Base-by-base conservation (phyloP, 2,329 filamentous ascomycete species). In the Cladosporium phlei region DNA sequence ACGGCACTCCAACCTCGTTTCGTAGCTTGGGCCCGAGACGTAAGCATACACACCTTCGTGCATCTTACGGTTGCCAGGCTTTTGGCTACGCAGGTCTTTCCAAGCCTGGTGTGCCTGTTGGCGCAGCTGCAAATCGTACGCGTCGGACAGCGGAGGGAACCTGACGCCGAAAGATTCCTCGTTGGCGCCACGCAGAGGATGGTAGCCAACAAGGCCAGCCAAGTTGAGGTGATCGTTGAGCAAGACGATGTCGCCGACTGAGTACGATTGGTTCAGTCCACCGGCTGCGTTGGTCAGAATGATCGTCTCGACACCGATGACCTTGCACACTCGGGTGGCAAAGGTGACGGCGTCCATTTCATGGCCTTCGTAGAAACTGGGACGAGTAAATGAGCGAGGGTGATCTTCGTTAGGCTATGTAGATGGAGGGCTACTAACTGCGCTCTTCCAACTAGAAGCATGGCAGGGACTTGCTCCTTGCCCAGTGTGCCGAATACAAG, bases 31-130 rank as follows among this genome's bases (percentile, higher is more conserved):
- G 12, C 80, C 80, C 14, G 73, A 75, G 35, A 81, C 78, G 59
- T 79, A 85, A 5, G 79, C 79, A 66, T 85, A 85, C 2, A 83
- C 76, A 14, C 80, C 80, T 60, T 85, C 80, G 52, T 82, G 79
- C 52, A 85, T 59, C 52, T 66, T 70, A 48, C 80, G 66, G 29
- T 69, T 69, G 42, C 67, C 70, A 30, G 73, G 66, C 9, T 34
- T 35, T 25, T 71, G 58, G 10, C 69, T 59, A 4, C 66, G 61
- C 2, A 80, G 65, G 50, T 73, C 71, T 34, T 69, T 68, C 78
- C 80, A 84, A 20, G 74, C 72, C 43, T 68, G 67, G 60, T 84
- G 79, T 4, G 75, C 74, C 37, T 73, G 69, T 51, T 75, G 73
- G 40, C 80, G 73, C 35, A 83, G 67, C 32, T 77, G 72, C 10